Percentiles rank a stretch among this genome's conserved stretches.
Evolutionary conservation across 2,329 filamentous ascomycete species (phyloP).

Genomic region (Aureobasidium lini): DNA sequence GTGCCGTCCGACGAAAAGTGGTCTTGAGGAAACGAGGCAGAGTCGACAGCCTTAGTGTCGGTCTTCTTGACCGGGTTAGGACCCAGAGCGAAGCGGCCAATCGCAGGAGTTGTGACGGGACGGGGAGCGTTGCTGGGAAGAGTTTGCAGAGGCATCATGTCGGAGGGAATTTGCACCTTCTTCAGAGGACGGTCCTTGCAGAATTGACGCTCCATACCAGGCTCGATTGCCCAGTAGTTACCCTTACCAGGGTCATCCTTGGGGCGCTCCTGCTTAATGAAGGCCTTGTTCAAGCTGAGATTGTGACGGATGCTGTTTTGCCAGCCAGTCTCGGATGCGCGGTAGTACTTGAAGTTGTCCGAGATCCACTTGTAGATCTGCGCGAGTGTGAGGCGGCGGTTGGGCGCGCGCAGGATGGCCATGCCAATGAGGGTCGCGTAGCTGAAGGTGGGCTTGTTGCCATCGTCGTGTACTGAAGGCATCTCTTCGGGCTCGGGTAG

Average conservation of each 20-base stretch:
- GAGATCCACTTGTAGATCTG: slow-evolving; percentile 99
- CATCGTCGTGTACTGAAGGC: slow-evolving; percentile 74
- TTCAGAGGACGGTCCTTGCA: slow-evolving; percentile 60
- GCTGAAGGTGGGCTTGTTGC: slow-evolving; percentile 80
- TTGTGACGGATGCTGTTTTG: slow-evolving; percentile 99
- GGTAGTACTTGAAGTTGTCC: slow-evolving; percentile 87
- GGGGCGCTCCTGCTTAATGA: slow-evolving; percentile 88
- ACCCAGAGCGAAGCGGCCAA: slow-evolving; percentile 29
- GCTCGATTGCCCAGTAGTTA: slow-evolving; percentile 91
- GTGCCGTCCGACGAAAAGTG: slow-evolving; percentile 46
- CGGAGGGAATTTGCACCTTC: slow-evolving; percentile 48
- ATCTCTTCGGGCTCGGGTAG: slow-evolving; percentile 73
- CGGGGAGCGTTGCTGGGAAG: slow-evolving; percentile 20
- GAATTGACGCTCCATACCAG: slow-evolving; percentile 83
- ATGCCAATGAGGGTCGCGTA: slow-evolving; percentile 95
- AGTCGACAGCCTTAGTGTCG: slow-evolving; percentile 39
- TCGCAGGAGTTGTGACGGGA: slow-evolving; percentile 32
- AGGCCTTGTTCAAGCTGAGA: slow-evolving; percentile 91
- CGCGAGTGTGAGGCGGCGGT: slow-evolving; percentile 75
- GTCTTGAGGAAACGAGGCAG: slow-evolving; percentile 44
- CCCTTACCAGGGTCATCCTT: slow-evolving; percentile 98
- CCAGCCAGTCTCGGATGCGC: slow-evolving; percentile 79
- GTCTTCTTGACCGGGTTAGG: slow-evolving; percentile 23
- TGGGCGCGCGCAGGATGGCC: slow-evolving; percentile 83
- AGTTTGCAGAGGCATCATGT: slow-evolving; percentile 25